Base-by-base conservation (phyloP, 306 rosid species). In the Trifolium pratense region DNA sequence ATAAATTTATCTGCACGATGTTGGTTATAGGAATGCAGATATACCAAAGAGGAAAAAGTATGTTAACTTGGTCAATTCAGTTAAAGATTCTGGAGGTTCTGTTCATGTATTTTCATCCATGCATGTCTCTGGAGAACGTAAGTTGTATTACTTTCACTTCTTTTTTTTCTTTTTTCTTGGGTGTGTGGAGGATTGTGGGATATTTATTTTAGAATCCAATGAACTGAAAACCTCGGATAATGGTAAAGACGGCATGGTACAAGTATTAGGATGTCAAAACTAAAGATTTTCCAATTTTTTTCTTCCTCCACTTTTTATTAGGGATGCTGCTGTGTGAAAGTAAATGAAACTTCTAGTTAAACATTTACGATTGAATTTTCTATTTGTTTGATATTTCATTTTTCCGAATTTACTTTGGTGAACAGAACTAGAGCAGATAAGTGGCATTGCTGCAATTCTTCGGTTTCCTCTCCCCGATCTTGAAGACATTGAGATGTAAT, bases 91-190 rank as follows among this genome's bases (percentile, higher is more conserved):
- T 18, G 96, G 96, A n/a, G 99, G 99, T 75, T 65, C 81, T 36
- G 97, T 91, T 75, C 97, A 91, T 78, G 82, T 91, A 31, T 94
- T 94, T 86, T 94, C 99, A 40, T 88, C 97, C 57, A 49, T 94
- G 96, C 99, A 94, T 37, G 96, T 91, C 73, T 91, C 99, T 16
- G 99, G 99, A 68, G 99, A 94, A 78, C 97, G 99, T 94, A 63
- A 94, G 98, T 86, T 64, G 71, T 58, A 53, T 26, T 63, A 37
- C 16, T 49, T 15, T 40, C n/a, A n/a, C 25, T 43, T 15, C 17
- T 78, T 23, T 72, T 12, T 42, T 71, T 36, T 34, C 39, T 34
- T 34, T 7, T 36, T 36, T 36, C 39, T 36, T 36, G 39, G 39
- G 39, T 36, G 39, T 36, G 39, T 42, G 17, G 75, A 31, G 51